These are phyloP conservation scores for Cytospora schulzeri DNA, from an alignment of 2,329 filamentous ascomycete genomes.

Conservation along the genomic window DNA sequence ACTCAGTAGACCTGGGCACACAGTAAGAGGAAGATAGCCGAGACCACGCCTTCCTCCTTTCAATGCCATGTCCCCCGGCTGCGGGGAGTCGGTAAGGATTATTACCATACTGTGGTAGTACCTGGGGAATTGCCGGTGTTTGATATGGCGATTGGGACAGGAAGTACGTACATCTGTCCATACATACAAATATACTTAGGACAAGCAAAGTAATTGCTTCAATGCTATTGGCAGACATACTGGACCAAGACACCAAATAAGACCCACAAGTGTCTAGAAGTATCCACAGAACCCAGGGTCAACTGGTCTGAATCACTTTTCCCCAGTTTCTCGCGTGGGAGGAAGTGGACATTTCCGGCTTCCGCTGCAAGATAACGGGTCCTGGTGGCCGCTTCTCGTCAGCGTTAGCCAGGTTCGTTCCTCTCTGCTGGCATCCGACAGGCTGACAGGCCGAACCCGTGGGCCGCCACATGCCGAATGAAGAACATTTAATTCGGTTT, in stretches of 20 bases:
- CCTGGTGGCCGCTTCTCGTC: not conserved
- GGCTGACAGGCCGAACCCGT: no score
- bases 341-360: constrained; percentile 1
- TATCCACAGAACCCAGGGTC: not conserved
- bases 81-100: not conserved
- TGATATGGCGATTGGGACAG: no score
- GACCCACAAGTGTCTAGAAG: constrained; percentile 10
- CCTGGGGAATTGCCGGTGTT: not conserved
- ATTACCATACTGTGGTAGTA: no score
- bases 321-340: constrained; percentile 2
- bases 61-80: not conserved
- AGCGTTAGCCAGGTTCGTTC: no score
- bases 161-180: no score
- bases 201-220: constrained; percentile 18
- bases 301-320: not conserved
- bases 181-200: no score
- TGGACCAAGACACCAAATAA: constrained; percentile 8
- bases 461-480: no score
- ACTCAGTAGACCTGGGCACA: not conserved
- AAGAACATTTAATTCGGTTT: not conserved
- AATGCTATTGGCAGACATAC: constrained; percentile 16
- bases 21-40: constrained; percentile 2
- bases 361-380: not conserved
- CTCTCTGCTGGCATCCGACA: not conserved
- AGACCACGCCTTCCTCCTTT: constrained; percentile 1